A percentile compares a stretch with the other conserved stretches of the same genome.
These are phyloP conservation scores for Furcasterigmium sp. DNA, from an alignment of 2,329 filamentous ascomycete genomes.

Conservation along the genomic window DNA sequence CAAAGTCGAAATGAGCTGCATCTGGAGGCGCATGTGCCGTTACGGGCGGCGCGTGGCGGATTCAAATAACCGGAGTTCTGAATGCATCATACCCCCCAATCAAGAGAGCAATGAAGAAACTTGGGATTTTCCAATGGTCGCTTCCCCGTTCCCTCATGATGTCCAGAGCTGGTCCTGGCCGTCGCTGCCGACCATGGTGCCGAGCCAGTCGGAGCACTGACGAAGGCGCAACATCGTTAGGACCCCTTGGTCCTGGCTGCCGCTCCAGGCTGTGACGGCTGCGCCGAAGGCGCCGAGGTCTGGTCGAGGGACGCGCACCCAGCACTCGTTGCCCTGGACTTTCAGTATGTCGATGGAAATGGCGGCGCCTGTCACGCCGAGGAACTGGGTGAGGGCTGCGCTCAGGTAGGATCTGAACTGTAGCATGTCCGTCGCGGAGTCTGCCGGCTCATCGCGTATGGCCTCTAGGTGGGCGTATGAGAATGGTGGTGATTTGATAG, in stretches of 20 bases:
- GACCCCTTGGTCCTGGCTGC: conserved; percentile 33
- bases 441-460: conserved; percentile 21
- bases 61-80: conserved; percentile 13
- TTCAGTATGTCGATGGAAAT: conserved; percentile 68
- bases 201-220: conserved; percentile 60
- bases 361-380: conserved; percentile 62
- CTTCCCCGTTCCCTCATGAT: conserved; percentile 21
- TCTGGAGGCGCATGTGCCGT: conserved; percentile 1
- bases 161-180: conserved; percentile 44
- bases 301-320: conserved; percentile 59
- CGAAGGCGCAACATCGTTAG: conserved; percentile 48
- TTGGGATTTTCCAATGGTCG: conserved; percentile 5
- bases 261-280: conserved; percentile 61
- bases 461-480: conserved; percentile 54
- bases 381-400: conserved; percentile 59
- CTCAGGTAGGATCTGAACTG: conserved; percentile 59
- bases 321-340: conserved; percentile 48
- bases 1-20: no score
- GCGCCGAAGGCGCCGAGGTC: conserved; percentile 58
- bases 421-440: conserved; percentile 48
- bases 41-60: not conserved
- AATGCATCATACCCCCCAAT: conserved; percentile 7
- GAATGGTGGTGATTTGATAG: conserved; percentile 45
- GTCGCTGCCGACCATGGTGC: conserved; percentile 47
- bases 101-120: conserved; percentile 8